These are phyloP conservation scores for Flaveria trinervia DNA, from an alignment of 129 eudicot genomes.

Conservation along the genomic window DNA sequence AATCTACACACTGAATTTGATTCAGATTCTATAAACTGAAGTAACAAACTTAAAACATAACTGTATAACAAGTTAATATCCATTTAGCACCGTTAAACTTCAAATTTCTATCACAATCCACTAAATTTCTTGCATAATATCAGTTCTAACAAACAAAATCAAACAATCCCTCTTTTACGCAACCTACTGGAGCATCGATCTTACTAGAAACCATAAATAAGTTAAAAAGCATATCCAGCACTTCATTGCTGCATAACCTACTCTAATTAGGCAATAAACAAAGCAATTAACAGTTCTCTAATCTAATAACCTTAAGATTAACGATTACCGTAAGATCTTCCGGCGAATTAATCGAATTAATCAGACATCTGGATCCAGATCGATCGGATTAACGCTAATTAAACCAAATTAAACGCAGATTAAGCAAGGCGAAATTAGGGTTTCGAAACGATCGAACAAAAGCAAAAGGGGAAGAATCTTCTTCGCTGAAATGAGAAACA, in stretches of 20 bases:
- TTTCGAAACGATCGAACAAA: background rate
- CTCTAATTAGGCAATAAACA: background rate
- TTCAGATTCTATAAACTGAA: background rate
- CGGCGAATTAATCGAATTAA: background rate
- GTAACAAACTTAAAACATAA: background rate
- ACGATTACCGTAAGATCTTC: slow-evolving; percentile 19
- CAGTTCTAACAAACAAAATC: background rate
- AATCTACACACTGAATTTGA: background rate
- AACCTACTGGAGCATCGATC: background rate
- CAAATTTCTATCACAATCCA: background rate
- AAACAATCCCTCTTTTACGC: slow-evolving; percentile 8
- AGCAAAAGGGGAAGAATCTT: slow-evolving; percentile 14
- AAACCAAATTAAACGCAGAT: background rate
- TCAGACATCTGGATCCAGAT: slow-evolving; percentile 11
- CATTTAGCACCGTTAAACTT: background rate
- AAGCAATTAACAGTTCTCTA: slow-evolving; percentile 15
- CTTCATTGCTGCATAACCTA: background rate
- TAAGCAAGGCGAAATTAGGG: slow-evolving; percentile 15
- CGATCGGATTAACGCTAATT: slow-evolving; percentile 1
- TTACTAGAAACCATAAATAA: slow-evolving; percentile 1
- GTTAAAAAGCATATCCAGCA: background rate
- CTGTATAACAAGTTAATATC: background rate
- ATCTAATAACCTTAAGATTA: slow-evolving; percentile 9
- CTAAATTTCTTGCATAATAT: background rate
- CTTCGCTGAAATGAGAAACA: slow-evolving; percentile 29